Evolutionary conservation across 305 asterid genomes (phyloP).

Genomic region (Fraxinus sp.): DNA sequence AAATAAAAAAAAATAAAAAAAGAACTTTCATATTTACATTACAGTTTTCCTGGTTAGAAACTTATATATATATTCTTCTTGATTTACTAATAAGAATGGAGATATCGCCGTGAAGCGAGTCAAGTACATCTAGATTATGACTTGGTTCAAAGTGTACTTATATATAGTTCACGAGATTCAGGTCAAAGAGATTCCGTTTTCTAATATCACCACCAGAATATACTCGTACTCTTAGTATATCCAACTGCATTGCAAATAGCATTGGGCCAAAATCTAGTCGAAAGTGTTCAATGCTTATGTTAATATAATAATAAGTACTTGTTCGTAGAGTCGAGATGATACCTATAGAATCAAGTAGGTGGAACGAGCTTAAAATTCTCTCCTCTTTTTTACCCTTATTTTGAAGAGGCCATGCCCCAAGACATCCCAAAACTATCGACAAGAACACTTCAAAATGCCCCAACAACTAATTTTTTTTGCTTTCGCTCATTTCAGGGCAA

Average conservation of each 20-base stretch:
- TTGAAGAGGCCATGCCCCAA: neutral
- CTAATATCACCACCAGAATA: neutral
- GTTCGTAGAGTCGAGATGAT: neutral
- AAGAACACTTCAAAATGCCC: neutral
- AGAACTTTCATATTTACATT: neutral
- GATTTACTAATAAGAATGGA: neutral
- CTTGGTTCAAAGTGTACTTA: too few species aligned
- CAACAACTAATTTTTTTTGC: neutral
- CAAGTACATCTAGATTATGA: too few species aligned
- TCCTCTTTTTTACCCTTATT: neutral
- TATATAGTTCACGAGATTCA: too few species aligned
- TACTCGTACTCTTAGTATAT: neutral
- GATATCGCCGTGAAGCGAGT: too few species aligned
- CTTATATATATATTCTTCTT: constrained; percentile 12
- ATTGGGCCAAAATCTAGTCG: neutral
- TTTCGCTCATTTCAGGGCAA: neutral
- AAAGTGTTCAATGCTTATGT: too few species aligned
- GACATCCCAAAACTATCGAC: neutral
- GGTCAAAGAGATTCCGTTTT: too few species aligned
- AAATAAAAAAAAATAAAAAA: neutral
- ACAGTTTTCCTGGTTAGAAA: neutral
- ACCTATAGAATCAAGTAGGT: neutral
- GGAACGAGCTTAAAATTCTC: neutral
- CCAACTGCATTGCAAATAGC: neutral
- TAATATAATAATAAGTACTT: too few species aligned